These are phyloP conservation scores for Rubia yunnanensis DNA, from an alignment of 257 asterid species.

Conservation along the genomic window DNA sequence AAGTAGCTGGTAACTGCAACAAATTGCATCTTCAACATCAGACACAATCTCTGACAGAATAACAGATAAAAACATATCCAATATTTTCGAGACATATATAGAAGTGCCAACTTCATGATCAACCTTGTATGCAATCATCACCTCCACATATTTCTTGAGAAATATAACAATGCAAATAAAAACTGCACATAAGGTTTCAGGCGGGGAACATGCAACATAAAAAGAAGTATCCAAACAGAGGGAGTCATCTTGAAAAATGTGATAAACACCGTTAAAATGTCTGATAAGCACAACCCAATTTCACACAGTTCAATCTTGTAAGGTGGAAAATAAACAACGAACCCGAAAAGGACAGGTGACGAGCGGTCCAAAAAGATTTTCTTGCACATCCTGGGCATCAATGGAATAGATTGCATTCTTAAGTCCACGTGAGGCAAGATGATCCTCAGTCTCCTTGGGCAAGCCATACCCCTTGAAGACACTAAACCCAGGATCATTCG, in stretches of 20 bases:
- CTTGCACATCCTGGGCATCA: constrained; percentile 47
- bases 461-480: constrained; percentile 75
- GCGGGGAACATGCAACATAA: neutral
- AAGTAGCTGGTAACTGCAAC: constrained; percentile 65
- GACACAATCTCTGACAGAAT: constrained; percentile 2
- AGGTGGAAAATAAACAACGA: constrained; percentile 21
- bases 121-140: neutral
- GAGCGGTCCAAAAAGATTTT: constrained; percentile 76
- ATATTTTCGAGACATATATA: neutral
- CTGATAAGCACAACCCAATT: neutral
- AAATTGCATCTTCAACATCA: constrained; percentile 10
- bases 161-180: neutral
- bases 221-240: neutral
- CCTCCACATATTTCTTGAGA: neutral
- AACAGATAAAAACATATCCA: neutral
- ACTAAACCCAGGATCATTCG: constrained; percentile 47
- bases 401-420: constrained; percentile 65
- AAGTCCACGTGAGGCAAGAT: constrained; percentile 75
- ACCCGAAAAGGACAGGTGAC: constrained; percentile 80
- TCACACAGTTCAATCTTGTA: neutral
- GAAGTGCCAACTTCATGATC: neutral
- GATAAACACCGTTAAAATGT: neutral
- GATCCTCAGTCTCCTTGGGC: constrained; percentile 67
- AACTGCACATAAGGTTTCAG: neutral
- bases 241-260: neutral